phyloP scores from a whole-genome alignment of 148 eudicot species.

The Silene latifolia region DNA sequence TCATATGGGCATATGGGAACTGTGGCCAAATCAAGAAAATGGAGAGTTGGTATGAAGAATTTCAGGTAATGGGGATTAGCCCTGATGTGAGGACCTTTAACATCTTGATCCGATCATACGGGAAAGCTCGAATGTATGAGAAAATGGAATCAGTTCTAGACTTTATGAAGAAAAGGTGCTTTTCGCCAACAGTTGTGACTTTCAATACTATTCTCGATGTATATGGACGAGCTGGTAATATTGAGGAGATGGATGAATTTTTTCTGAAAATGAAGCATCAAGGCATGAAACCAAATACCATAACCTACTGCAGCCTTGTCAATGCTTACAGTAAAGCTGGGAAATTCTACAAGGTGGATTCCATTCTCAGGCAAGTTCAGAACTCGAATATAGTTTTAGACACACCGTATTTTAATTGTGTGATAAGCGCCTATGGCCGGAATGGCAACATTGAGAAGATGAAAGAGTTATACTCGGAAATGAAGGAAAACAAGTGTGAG shows the following conservation, averaged over 20 bases:
- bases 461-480: conserved; percentile 46
- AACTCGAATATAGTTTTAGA: conserved; percentile 75
- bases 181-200: conserved; percentile 70
- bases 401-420: conserved; percentile 76
- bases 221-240: conserved; percentile 55
- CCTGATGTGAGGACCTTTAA: conserved; percentile 79
- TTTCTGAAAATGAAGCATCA: conserved; percentile 90
- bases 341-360: conserved; percentile 60
- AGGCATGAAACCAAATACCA: conserved; percentile 76
- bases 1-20: conserved; percentile 71
- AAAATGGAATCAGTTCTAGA: conserved; percentile 67
- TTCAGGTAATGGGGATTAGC: conserved; percentile 71
- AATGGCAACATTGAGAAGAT: conserved; percentile 61
- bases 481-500: conserved; percentile 55
- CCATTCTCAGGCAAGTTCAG: conserved; percentile 68
- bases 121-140: conserved; percentile 58
- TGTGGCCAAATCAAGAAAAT: conserved; percentile 56
- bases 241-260: conserved; percentile 59
- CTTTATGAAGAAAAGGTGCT: conserved; percentile 67
- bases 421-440: conserved; percentile 66
- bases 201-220: conserved; percentile 61
- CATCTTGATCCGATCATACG: conserved; percentile 76
- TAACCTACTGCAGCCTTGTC: conserved; percentile 75
- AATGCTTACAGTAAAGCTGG: conserved; percentile 69
- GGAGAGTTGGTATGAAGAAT: conserved; percentile 89